phyloP scores from a whole-genome alignment of 1,139 yeast genomes.

The Pneumocystis sp. region DNA sequence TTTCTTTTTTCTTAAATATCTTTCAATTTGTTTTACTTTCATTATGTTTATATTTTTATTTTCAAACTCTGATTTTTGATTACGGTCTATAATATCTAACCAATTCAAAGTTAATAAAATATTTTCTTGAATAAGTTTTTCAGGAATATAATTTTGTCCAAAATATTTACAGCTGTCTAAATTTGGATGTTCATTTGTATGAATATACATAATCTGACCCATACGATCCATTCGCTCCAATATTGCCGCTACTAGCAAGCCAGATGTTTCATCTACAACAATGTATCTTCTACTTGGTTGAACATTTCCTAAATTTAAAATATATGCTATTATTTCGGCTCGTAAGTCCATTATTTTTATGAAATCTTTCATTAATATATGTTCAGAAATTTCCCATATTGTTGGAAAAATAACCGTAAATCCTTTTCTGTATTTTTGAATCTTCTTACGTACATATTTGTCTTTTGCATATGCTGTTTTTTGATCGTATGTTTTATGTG shows the following conservation, averaged over 20 bases:
- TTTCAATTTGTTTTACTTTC: constrained; percentile 47
- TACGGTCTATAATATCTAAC: constrained; percentile 71
- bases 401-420: constrained; percentile 72
- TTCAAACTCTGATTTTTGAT: constrained; percentile 30
- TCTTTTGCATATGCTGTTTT: constrained; percentile 85
- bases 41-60: constrained; percentile 38
- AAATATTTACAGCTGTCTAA: constrained; percentile 54
- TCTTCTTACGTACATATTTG: constrained; percentile 79
- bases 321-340: constrained; percentile 63
- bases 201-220: constrained; percentile 63
- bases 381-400: constrained; percentile 59
- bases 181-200: constrained; percentile 88
- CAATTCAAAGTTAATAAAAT: constrained; percentile 60
- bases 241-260: constrained; percentile 65
- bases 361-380: constrained; percentile 59
- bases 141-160: constrained; percentile 23
- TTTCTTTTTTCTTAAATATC: constrained; percentile 50
- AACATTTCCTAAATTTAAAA: constrained; percentile 64
- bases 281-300: constrained; percentile 81
- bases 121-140: constrained; percentile 31
- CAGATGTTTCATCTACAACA: constrained; percentile 84
- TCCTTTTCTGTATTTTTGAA: constrained; percentile 73
- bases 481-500: constrained; percentile 75
- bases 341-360: constrained; percentile 66
- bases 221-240: constrained; percentile 74